Conservation (phyloP, 75 land plant species). For the Picea sitchensis region DNA sequence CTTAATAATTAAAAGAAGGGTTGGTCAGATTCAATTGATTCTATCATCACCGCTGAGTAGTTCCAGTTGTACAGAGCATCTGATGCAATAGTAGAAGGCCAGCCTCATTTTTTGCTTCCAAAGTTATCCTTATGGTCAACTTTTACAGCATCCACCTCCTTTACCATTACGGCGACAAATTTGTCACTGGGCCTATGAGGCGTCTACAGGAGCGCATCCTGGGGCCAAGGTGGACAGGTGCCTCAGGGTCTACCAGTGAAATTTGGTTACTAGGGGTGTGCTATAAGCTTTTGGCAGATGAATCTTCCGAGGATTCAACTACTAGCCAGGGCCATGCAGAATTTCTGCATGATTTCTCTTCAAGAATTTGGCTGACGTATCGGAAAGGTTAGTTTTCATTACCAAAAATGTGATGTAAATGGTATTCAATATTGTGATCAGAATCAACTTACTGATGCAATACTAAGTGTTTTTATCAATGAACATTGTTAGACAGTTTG, state of each 20-base stretch:
- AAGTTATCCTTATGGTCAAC: conserved; percentile 33
- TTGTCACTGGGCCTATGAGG: conserved; percentile 67
- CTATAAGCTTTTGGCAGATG: conserved; percentile 49
- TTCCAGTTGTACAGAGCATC: conserved; percentile 7
- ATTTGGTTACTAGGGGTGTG: conserved; percentile 88
- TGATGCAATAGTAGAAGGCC: conserved; percentile 6
- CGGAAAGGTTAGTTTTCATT: conserved; percentile 68
- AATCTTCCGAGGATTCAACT: conserved; percentile 17
- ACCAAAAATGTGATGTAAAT: neutral
- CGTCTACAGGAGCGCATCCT: conserved; percentile 74
- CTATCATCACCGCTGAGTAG: neutral
- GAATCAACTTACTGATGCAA: neutral
- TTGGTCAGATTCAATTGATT: too few species aligned
- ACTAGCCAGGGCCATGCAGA: conserved; percentile 27
- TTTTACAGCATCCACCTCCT: conserved; percentile 23
- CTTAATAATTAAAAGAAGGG: too few species aligned
- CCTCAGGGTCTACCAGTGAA: conserved; percentile 39
- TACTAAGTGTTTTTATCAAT: neutral
- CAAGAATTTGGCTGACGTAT: conserved; percentile 86
- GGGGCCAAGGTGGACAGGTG: conserved; percentile 44
- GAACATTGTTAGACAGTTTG: neutral
- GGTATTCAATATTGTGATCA: neutral
- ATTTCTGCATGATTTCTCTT: conserved; percentile 75
- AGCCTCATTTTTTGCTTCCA: conserved; percentile 5
- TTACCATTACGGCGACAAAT: conserved; percentile 47